Evolutionary conservation across 257 asterid genomes (phyloP).

Genomic region (Fraxinus anomala): DNA sequence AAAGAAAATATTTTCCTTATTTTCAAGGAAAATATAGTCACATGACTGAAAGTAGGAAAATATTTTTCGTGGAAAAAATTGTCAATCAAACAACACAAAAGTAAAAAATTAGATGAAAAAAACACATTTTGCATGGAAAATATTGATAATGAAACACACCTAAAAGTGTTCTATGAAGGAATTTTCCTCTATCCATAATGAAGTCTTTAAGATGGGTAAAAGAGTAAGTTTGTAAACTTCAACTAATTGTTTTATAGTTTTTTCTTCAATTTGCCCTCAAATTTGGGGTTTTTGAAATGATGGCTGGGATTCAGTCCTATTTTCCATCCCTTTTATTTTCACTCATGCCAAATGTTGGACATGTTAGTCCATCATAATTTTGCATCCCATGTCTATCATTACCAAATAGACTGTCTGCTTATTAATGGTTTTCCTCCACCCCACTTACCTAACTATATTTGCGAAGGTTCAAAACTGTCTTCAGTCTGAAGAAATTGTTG

Average conservation of each 20-base stretch:
- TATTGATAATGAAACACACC: no score
- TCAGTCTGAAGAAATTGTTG: background rate
- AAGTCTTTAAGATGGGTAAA: background rate
- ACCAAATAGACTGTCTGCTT: background rate
- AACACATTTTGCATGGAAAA: no score
- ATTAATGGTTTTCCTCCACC: background rate
- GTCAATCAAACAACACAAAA: no score
- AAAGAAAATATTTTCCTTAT: no score
- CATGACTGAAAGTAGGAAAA: no score
- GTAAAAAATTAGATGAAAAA: no score
- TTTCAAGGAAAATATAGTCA: no score
- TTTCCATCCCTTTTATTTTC: background rate
- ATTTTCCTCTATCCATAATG: background rate
- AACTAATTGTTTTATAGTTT: background rate
- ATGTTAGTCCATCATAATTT: background rate
- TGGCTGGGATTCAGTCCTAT: background rate
- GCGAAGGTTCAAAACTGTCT: background rate
- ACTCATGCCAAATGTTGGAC: background rate
- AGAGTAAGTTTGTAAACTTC: background rate
- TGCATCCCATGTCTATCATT: background rate
- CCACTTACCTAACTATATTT: conserved; percentile 3
- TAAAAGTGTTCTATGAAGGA: background rate
- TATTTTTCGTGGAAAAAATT: no score
- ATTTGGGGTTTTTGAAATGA: background rate
- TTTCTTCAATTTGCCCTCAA: background rate